Percentiles rank a stretch among this genome's conserved stretches.
phyloP scores from a whole-genome alignment of 2,329 filamentous ascomycete genomes.

The Fusarium lateritium region DNA sequence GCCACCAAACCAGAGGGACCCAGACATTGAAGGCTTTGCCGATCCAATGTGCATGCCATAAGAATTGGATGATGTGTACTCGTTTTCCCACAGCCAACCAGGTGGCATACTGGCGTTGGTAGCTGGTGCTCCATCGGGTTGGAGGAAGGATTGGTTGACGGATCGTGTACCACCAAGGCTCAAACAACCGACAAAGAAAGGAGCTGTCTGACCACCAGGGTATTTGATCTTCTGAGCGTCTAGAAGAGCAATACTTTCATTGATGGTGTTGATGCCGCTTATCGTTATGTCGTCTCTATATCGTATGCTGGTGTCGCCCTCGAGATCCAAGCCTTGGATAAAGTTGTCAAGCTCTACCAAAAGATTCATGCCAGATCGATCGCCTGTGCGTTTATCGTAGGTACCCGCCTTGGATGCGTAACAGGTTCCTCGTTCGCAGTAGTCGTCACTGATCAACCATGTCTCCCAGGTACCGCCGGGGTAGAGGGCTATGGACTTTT shows the following conservation, averaged over 20 bases:
- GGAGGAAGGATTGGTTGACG: constrained; percentile 2
- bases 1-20: constrained; percentile 13
- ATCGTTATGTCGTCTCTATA: background rate
- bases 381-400: background rate
- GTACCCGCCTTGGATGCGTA: constrained; percentile 15
- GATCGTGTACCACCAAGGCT: constrained; percentile 9
- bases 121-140: background rate
- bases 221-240: constrained; percentile 14
- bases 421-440: constrained; percentile 3
- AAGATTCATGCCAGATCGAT: background rate
- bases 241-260: constrained; percentile 1
- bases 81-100: constrained; percentile 6
- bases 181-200: constrained; percentile 6
- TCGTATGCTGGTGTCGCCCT: background rate
- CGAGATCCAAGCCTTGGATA: constrained; percentile 4
- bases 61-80: background rate
- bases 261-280: background rate
- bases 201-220: background rate
- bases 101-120: constrained; percentile 6
- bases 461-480: constrained; percentile 18
- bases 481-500: background rate
- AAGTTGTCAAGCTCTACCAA: constrained; percentile 1
- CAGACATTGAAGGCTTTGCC: background rate
- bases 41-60: constrained; percentile 23
- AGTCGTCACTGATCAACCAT: constrained; percentile 14